Conservation (phyloP, 805 yeast species). For the Scheffersomyces stipitis region DNA sequence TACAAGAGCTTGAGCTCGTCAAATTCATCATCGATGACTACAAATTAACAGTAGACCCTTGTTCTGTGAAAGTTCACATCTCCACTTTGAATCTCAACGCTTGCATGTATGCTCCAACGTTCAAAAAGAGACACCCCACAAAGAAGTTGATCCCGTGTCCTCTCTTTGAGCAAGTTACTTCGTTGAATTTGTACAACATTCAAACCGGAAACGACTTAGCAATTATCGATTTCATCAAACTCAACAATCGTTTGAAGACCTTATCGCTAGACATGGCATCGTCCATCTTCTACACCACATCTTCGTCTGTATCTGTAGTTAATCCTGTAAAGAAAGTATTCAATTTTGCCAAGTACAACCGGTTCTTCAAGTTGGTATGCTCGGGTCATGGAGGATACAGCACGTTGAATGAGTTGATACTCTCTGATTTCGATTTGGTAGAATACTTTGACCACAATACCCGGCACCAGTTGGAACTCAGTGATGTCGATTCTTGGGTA, state of each 20-base stretch:
- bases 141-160: constrained; percentile 15
- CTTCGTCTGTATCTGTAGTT: constrained; percentile 1
- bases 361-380: constrained; percentile 29
- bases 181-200: constrained; percentile 38
- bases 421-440: constrained; percentile 34
- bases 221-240: constrained; percentile 45
- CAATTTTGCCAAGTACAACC: constrained; percentile 30
- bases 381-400: constrained; percentile 33
- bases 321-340: constrained; percentile 14
- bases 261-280: constrained; percentile 52
- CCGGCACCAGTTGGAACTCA: not conserved
- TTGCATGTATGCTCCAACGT: constrained; percentile 20
- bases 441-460: constrained; percentile 4
- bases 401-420: constrained; percentile 21
- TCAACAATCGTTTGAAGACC: constrained; percentile 32
- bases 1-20: constrained; percentile 43
- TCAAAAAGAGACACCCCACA: constrained; percentile 11
- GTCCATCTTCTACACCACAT: constrained; percentile 35
- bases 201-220: constrained; percentile 48
- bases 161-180: constrained; percentile 41
- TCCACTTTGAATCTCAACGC: constrained; percentile 15
- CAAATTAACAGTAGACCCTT: constrained; percentile 15
- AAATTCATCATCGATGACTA: constrained; percentile 50
- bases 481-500: constrained; percentile 13
- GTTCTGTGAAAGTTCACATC: too few species aligned